Percentiles rank a stretch among this genome's conserved stretches.
Evolutionary conservation across 2,329 filamentous ascomycete genomes (phyloP).

Genomic region (Neofusicoccum sp.): DNA sequence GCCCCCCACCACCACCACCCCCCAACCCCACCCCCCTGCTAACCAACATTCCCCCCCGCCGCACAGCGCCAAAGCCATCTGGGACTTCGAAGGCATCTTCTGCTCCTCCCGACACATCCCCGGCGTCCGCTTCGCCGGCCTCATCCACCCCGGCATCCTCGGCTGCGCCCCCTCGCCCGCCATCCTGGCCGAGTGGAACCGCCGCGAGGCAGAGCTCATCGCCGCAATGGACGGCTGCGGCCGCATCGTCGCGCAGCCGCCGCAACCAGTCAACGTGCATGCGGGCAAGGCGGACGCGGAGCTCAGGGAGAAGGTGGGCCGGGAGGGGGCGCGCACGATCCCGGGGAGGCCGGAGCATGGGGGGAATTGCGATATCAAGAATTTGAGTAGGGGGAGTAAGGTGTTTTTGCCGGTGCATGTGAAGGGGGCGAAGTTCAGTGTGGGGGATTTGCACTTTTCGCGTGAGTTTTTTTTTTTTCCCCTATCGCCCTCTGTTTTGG

Average conservation of each 20-base stretch:
- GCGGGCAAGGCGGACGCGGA: constrained; percentile 62
- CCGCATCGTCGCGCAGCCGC: constrained; percentile 74
- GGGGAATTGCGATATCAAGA: constrained; percentile 91
- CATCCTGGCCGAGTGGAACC: constrained; percentile 79
- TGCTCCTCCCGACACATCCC: constrained; percentile 73
- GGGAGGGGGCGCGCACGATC: constrained; percentile 80
- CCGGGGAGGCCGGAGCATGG: constrained; percentile 83
- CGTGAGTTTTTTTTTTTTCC: constrained; percentile 40
- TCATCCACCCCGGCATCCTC: constrained; percentile 89
- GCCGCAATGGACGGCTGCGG: constrained; percentile 62
- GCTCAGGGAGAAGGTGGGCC: constrained; percentile 65
- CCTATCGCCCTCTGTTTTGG: not conserved
- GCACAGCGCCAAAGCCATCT: constrained; percentile 68
- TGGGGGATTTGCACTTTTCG: constrained; percentile 84
- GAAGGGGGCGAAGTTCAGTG: constrained; percentile 80
- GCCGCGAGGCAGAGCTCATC: constrained; percentile 77
- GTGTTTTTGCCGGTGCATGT: constrained; percentile 89
- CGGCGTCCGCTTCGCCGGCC: constrained; percentile 79
- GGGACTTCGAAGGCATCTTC: constrained; percentile 76
- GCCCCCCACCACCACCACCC: not conserved
- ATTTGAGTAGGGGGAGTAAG: constrained; percentile 73
- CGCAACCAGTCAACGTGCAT: constrained; percentile 69
- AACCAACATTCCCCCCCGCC: not conserved
- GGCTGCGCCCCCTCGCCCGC: constrained; percentile 82
- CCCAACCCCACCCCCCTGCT: not conserved